These are phyloP conservation scores for Voacanga thouarsii DNA, from an alignment of 257 asterid species.

Conservation along the genomic window DNA sequence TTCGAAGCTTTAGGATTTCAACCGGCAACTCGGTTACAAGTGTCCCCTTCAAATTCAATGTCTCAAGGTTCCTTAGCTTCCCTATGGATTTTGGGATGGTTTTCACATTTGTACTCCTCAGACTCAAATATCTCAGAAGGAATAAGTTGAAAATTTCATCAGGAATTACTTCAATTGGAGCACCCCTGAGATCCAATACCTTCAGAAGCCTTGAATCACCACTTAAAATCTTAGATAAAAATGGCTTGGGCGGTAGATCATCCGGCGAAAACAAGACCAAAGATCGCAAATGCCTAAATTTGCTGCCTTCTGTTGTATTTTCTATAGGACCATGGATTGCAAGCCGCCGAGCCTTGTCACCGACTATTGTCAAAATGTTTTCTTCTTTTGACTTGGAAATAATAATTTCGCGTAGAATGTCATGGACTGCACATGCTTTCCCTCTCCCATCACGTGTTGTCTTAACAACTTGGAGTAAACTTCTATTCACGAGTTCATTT, in stretches of 20 bases:
- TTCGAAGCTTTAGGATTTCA: slow-evolving; percentile 17
- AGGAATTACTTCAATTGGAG: no score
- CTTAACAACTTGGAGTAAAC: slow-evolving; percentile 23
- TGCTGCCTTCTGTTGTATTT: not conserved
- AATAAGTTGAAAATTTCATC: no score
- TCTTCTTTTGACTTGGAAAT: not conserved
- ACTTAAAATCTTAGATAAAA: not conserved
- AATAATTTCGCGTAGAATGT: slow-evolving; percentile 15
- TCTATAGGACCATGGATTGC: not conserved
- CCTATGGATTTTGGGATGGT: not conserved
- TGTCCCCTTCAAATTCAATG: slow-evolving; percentile 4
- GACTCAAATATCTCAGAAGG: no score
- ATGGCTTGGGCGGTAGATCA: not conserved
- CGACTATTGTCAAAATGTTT: not conserved
- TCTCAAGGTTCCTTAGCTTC: not conserved
- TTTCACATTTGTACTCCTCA: no score
- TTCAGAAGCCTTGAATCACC: not conserved
- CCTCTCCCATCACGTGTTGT: not conserved
- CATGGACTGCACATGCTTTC: slow-evolving; percentile 19
- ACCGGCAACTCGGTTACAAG: slow-evolving; percentile 8
- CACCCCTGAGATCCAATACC: slow-evolving; percentile 9
- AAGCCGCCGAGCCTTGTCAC: not conserved
- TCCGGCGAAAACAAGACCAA: slow-evolving; percentile 15
- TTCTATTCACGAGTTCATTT: not conserved
- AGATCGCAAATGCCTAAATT: slow-evolving; percentile 16